Evolutionary conservation across 768 basidiomycete genomes (phyloP).

Genomic region (Mycena galericulata): DNA sequence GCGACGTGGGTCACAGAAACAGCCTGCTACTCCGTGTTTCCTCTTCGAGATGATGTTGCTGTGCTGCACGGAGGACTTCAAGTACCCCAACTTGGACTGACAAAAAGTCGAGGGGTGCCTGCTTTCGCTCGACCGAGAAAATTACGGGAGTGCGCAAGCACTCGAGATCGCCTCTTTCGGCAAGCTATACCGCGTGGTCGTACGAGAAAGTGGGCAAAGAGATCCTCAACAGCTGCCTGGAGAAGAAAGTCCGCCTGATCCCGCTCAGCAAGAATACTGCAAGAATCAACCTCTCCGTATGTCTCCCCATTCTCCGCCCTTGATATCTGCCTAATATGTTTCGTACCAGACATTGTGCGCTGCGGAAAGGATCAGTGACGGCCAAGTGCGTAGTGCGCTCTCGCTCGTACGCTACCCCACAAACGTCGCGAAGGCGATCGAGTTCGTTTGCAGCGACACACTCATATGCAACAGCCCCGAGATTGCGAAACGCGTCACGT

Average conservation of each 20-base stretch:
- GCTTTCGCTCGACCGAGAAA: slow-evolving; percentile 75
- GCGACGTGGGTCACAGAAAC: no score
- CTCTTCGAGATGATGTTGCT: slow-evolving; percentile 51
- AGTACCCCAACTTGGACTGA: slow-evolving; percentile 89
- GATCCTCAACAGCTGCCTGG: slow-evolving; percentile 79
- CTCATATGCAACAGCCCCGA: slow-evolving; percentile 92
- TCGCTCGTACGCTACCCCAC: slow-evolving; percentile 86
- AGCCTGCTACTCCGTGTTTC: no score
- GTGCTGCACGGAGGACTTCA: slow-evolving; percentile 73
- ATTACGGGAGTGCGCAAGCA: slow-evolving; percentile 87
- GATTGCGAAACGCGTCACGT: slow-evolving; percentile 90
- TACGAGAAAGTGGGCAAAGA: slow-evolving; percentile 92
- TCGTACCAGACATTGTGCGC: slow-evolving; percentile 79
- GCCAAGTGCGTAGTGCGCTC: slow-evolving; percentile 89
- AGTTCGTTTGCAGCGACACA: slow-evolving; percentile 93
- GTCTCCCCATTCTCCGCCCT: slow-evolving; percentile 28
- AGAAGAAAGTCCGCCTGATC: slow-evolving; percentile 92
- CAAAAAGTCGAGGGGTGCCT: slow-evolving; percentile 91
- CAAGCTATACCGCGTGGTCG: slow-evolving; percentile 93
- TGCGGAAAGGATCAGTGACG: slow-evolving; percentile 78
- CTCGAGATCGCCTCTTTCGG: slow-evolving; percentile 93
- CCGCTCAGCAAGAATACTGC: slow-evolving; percentile 95
- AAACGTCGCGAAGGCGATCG: slow-evolving; percentile 89
- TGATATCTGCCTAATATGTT: neutral
- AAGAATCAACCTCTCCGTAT: slow-evolving; percentile 60